A percentile compares a stretch with the other conserved stretches of the same genome.
phyloP scores from a whole-genome alignment of 805 yeast genomes.

The Saturnispora zaruensis region DNA sequence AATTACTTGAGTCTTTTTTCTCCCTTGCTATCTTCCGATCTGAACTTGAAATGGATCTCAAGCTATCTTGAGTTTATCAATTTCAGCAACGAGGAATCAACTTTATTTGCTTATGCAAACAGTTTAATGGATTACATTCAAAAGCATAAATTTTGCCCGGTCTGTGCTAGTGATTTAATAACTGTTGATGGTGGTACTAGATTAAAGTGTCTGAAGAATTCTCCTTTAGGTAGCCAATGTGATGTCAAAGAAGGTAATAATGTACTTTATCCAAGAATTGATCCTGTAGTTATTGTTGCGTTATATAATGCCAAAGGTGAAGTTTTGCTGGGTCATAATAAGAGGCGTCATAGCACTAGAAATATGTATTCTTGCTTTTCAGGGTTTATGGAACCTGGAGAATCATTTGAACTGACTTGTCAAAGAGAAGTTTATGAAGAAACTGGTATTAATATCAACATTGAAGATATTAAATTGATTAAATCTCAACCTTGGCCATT shows the following conservation, averaged over 20 bases:
- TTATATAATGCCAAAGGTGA: constrained; percentile 53
- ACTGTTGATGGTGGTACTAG: constrained; percentile 66
- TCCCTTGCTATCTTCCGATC: constrained; percentile 7
- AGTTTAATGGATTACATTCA: constrained; percentile 81
- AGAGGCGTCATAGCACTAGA: constrained; percentile 22
- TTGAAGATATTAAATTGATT: constrained; percentile 47
- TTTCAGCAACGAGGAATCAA: constrained; percentile 39
- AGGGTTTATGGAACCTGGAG: constrained; percentile 95
- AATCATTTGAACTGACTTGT: constrained; percentile 81
- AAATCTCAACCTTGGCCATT: constrained; percentile 97
- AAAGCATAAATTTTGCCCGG: constrained; percentile 72
- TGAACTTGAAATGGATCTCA: neutral
- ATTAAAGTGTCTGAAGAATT: constrained; percentile 39
- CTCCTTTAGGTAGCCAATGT: constrained; percentile 19
- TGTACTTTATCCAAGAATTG: constrained; percentile 86
- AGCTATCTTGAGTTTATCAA: constrained; percentile 16
- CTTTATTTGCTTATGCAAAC: constrained; percentile 70
- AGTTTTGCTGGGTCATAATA: constrained; percentile 63
- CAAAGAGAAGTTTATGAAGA: constrained; percentile 93
- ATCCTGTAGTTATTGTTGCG: constrained; percentile 79
- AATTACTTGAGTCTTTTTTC: constrained; percentile 10
- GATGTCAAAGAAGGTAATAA: constrained; percentile 46
- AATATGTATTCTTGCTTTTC: constrained; percentile 75
- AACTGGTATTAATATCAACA: constrained; percentile 61
- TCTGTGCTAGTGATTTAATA: constrained; percentile 63